Evolutionary conservation across 2,329 filamentous ascomycete species (phyloP), one percentile per base, ranked within the genome.

Genomic region (Ophiostoma sp.): DNA sequence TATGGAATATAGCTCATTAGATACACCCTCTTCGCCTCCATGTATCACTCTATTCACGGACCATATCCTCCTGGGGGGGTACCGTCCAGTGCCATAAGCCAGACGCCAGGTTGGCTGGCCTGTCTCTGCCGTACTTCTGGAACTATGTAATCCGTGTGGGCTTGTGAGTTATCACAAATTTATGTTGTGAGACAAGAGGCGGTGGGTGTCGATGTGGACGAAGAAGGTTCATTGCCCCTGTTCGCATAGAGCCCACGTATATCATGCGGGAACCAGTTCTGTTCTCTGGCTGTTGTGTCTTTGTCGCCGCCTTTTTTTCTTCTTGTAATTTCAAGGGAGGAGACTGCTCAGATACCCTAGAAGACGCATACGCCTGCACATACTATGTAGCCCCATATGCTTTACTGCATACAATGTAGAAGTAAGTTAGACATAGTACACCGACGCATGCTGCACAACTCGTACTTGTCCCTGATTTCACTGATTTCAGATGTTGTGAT

Each of bases 151-250:
- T 17, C 27, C 57, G 11, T 57, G 52, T 57, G 52, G 52, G 52
- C 52, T 62, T 62, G 57, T 62, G 57, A 62, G 57, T 62, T 62
- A 62, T 62, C 57, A 62, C 27, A 62, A 62, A 35, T 33, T 13
- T 13, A 15, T 33, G 11, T 7, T 62, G 57, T 33, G 13, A 33
- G 57, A 62, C 57, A 33, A 33, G 57, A 62, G 27, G 57, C 27
- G 23, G 57, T 62, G 57, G 52, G 57, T 62, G 57, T 62, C 15
- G 57, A 62, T 62, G 57, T 62, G 52, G 23, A 57, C 52, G 52
- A 57, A 57, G 23, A 27, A 23, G 4, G n/a, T 57, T 57, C 10
- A 15, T 57, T 57, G 57, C 57, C 57, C 27, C 27, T 33, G 57
- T 13, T 20, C 15, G 27, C 27, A 31, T 31, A 31, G 27, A 31